A percentile compares a stretch with the other conserved stretches of the same genome.
phyloP scores from a whole-genome alignment of 768 basidiomycete genomes.

The Tylopilus sp. region DNA sequence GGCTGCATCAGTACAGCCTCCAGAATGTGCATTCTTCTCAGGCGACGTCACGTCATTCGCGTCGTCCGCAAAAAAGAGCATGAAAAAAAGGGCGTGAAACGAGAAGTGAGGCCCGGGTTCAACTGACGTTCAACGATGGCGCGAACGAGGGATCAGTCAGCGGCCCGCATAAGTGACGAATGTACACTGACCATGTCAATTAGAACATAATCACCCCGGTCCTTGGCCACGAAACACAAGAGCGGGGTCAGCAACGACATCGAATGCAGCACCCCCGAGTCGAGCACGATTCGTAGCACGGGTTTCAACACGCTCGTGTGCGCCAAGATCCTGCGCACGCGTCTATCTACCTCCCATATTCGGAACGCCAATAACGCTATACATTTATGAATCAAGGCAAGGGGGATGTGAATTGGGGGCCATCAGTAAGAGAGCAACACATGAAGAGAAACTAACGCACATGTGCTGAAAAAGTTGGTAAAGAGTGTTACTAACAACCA shows the following conservation, averaged over 20 bases:
- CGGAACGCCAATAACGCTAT: conserved; percentile 24
- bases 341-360: conserved; percentile 20
- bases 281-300: conserved; percentile 22
- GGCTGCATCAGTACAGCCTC: no score
- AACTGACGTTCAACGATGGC: no score
- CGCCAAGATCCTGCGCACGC: background rate
- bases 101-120: no score
- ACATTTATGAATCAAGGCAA: background rate
- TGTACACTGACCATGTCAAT: conserved; percentile 16
- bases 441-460: background rate
- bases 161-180: background rate
- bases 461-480: conserved; percentile 21
- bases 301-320: conserved; percentile 13
- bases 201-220: conserved; percentile 18
- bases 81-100: no score
- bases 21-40: no score
- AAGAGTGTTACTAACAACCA: conserved; percentile 15
- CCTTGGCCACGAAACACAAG: conserved; percentile 20
- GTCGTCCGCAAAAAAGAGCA: no score
- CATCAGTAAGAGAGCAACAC: background rate
- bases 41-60: no score
- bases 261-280: conserved; percentile 24
- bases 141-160: no score
- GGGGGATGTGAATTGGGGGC: background rate
- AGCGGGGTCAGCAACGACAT: conserved; percentile 21